Percentiles rank a stretch among this genome's conserved stretches.
phyloP scores from a whole-genome alignment of 2,329 filamentous ascomycete species.

The Bipolaris victoriae region DNA sequence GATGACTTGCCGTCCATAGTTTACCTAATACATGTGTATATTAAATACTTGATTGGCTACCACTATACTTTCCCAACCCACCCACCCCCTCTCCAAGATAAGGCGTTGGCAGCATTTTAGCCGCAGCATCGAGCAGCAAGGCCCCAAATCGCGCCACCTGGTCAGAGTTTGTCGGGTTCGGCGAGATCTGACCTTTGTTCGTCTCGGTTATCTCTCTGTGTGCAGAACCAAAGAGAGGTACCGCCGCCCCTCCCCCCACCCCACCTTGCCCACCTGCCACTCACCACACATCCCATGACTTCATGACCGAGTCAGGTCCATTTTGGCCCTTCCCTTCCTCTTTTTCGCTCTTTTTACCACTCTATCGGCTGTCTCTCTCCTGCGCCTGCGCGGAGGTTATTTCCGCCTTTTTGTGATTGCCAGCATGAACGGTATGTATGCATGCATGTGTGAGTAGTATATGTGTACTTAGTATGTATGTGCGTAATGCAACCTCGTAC shows the following conservation, averaged over 20 bases:
- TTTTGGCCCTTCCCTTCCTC: not conserved
- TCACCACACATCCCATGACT: conserved; percentile 14
- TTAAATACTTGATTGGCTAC: conserved; percentile 23
- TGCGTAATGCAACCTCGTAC: too few species aligned
- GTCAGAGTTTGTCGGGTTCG: conserved; percentile 13
- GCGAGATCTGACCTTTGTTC: conserved; percentile 15
- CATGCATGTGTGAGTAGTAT: too few species aligned
- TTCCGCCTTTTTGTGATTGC: conserved; percentile 1
- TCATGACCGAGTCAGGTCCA: conserved; percentile 16
- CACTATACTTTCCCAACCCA: too few species aligned
- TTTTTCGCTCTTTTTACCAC: conserved; percentile 10
- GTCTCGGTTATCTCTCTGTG: conserved; percentile 16
- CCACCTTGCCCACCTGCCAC: conserved; percentile 10
- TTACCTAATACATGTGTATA: not conserved
- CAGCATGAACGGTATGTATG: too few species aligned
- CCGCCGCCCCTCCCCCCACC: conserved; percentile 1
- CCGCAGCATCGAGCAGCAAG: conserved; percentile 13
- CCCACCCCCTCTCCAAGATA: not conserved
- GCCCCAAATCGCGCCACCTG: conserved; percentile 1
- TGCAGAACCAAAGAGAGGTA: not conserved
- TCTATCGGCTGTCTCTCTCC: conserved; percentile 13
- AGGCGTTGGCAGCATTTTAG: conserved; percentile 12
- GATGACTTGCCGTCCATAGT: too few species aligned
- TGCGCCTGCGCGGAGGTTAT: conserved; percentile 7
- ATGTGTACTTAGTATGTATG: too few species aligned